Evolutionary conservation across 2,329 filamentous ascomycete species (phyloP), one percentile per base, ranked within the genome.

Genomic region (Fusarium sp.): DNA sequence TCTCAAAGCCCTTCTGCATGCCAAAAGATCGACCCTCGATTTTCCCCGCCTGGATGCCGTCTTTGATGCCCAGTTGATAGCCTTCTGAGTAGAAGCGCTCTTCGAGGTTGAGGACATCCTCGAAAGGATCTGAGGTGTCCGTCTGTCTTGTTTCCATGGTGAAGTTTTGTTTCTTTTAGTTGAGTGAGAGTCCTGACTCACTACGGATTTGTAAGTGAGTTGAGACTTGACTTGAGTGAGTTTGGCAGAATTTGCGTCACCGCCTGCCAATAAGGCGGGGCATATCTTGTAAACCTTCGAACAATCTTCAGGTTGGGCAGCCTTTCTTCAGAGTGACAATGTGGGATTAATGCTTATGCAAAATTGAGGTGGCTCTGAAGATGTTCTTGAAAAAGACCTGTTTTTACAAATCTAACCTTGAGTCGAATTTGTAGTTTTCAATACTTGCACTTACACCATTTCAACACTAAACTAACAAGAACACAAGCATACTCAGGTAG

Each of bases 1-100:
- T 98, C 74, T 97, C 93, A 74, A 96, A 98, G 1, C 94, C 95
- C 70, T 94, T 96, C 78, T 97, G 92, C 43, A 98, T 88, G 1
- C 95, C 96, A 77, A 98, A 93, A 21, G 93, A 88, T 54, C 94
- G 92, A 65, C 96, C 96, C 85, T 99, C 96, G 69, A 93, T 89
- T 61, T 90, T 90, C 41, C 96, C 96, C 32, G 93, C 91, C 63
- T 87, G 86, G 42, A 88, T 84, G 63, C 96, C 96, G 80, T 97
- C 95, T 42, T 85, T 82, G 49, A 89, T 80, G 45, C 96, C 96
- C 57, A 93, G 87, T 8, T 85, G 80, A 82, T 94, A 95, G 63
- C 96, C 96, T 80, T 95, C 89, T 46, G 88, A 84, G 83, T 98
- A 97, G 83, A 95, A 97, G 64, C 83, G 78, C 57, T 89, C 86